A percentile compares a stretch with the other conserved stretches of the same genome.
Evolutionary conservation across 139 green algal genomes (phyloP).

Genomic region (Closterium sp.): DNA sequence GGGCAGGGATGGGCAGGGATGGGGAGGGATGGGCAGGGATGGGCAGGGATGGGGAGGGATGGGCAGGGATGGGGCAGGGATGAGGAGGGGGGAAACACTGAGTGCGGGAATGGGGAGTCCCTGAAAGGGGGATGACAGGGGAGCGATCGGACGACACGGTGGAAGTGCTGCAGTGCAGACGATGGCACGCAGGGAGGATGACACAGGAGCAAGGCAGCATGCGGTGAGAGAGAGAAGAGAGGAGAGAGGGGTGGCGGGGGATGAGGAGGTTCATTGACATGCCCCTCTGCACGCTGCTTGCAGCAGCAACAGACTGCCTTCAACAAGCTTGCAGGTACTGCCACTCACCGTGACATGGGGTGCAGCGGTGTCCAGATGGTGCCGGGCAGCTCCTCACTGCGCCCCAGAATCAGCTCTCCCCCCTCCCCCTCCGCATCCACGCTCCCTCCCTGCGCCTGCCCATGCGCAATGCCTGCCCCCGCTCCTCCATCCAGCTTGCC

Average conservation of each 20-base stretch:
- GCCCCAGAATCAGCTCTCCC: slow-evolving; percentile 50
- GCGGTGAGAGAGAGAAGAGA: too few species aligned
- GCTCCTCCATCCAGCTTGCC: too few species aligned
- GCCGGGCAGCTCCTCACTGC: not conserved
- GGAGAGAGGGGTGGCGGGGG: too few species aligned
- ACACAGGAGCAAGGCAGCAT: too few species aligned
- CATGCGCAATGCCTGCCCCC: not conserved
- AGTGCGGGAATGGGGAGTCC: too few species aligned
- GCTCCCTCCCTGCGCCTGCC: not conserved
- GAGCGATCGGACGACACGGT: too few species aligned
- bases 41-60: not conserved
- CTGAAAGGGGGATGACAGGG: too few species aligned
- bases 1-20: not conserved
- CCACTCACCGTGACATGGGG: not conserved
- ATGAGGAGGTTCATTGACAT: not conserved
- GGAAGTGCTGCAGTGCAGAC: too few species aligned
- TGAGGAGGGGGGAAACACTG: not conserved
- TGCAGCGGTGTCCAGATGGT: not conserved
- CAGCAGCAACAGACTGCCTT: too few species aligned
- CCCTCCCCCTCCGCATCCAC: not conserved
- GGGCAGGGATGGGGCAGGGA: not conserved
- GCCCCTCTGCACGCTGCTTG: too few species aligned
- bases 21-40: not conserved
- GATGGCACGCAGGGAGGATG: too few species aligned
- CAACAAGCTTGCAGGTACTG: too few species aligned